A percentile compares a stretch with the other conserved stretches of the same genome.
These are phyloP conservation scores for Drechmeria coniospora DNA, from an alignment of 2,329 filamentous ascomycete genomes.

Conservation along the genomic window DNA sequence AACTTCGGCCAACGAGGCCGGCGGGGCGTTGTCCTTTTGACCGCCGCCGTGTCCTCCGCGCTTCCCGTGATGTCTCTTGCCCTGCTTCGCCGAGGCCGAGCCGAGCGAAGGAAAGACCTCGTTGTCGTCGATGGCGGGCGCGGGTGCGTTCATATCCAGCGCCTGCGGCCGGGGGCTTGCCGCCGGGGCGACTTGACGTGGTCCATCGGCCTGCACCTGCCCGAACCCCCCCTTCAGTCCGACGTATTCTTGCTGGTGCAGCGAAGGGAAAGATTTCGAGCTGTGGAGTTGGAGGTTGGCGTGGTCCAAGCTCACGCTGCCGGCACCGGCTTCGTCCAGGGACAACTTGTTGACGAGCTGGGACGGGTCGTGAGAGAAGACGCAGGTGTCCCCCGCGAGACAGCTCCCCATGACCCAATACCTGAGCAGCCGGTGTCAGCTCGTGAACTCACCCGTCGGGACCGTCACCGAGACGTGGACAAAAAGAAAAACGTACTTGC, in stretches of 20 bases:
- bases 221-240: slow-evolving; percentile 42
- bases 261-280: slow-evolving; percentile 68
- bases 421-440: slow-evolving; percentile 24
- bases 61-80: slow-evolving; percentile 89
- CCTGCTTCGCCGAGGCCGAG: slow-evolving; percentile 56
- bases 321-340: slow-evolving; percentile 52
- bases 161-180: no score
- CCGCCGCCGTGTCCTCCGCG: slow-evolving; percentile 64
- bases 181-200: no score
- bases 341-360: slow-evolving; percentile 69
- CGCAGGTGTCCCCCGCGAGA: slow-evolving; percentile 81
- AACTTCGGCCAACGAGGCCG: slow-evolving; percentile 79
- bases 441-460: not conserved
- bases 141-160: slow-evolving; percentile 45
- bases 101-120: slow-evolving; percentile 89
- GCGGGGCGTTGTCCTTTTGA: slow-evolving; percentile 50
- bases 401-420: slow-evolving; percentile 97
- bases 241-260: slow-evolving; percentile 44
- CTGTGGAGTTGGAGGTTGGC: slow-evolving; percentile 68
- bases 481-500: slow-evolving; percentile 59
- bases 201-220: no score
- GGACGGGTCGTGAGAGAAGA: slow-evolving; percentile 92
- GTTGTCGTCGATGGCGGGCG: slow-evolving; percentile 76
- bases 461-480: not conserved
- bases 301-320: slow-evolving; percentile 44